phyloP scores from a whole-genome alignment of 257 asterid species.

The Cinchona pubescens region DNA sequence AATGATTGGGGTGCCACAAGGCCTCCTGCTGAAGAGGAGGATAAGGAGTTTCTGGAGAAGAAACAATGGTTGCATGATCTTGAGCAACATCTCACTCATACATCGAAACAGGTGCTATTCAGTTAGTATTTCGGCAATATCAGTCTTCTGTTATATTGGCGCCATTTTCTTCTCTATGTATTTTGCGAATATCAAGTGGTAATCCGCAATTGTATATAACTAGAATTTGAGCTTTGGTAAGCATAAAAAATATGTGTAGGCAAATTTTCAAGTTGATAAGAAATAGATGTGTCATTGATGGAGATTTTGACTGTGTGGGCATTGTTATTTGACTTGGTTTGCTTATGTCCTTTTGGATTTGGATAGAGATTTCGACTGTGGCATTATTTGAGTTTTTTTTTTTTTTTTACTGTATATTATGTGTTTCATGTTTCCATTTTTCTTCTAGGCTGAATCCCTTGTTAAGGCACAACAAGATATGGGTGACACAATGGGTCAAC shows the following conservation, averaged over 20 bases:
- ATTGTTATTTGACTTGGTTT: too few species aligned
- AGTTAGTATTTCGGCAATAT: not conserved
- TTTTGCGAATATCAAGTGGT: not conserved
- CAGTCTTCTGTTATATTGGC: not conserved
- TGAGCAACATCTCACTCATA: slow-evolving; percentile 79
- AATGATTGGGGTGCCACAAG: slow-evolving; percentile 82
- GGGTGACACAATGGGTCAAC: slow-evolving; percentile 90
- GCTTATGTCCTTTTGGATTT: not conserved
- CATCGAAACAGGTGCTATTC: slow-evolving; percentile 69
- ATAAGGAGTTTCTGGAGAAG: slow-evolving; percentile 77
- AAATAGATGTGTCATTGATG: not conserved
- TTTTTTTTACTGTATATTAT: not conserved
- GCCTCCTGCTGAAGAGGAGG: slow-evolving; percentile 76
- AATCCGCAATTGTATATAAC: slow-evolving; percentile 4
- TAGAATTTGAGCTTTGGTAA: not conserved
- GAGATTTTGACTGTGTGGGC: not conserved
- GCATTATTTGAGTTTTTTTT: not conserved
- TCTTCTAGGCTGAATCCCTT: slow-evolving; percentile 71
- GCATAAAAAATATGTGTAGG: too few species aligned
- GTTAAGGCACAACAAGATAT: slow-evolving; percentile 86
- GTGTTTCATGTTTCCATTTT: not conserved
- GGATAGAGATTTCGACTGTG: not conserved
- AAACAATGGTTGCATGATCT: slow-evolving; percentile 66
- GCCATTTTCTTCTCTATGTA: too few species aligned
- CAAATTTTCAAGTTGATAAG: not conserved